Evolutionary conservation across 1,139 yeast species (phyloP).

Genomic region (Pichia sp.): DNA sequence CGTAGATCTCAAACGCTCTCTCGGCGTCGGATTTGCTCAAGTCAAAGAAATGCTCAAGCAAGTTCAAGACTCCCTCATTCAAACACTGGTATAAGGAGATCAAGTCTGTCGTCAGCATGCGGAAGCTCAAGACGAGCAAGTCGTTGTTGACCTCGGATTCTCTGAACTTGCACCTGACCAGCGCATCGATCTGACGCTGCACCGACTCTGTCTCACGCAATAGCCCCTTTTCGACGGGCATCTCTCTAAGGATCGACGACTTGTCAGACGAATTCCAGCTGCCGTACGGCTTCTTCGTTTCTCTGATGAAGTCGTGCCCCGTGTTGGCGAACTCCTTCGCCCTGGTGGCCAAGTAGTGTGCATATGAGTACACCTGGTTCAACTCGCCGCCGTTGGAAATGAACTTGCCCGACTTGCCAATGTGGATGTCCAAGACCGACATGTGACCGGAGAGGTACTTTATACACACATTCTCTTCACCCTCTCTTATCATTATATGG

Average conservation of each 20-base stretch:
- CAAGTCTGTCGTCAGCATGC: slow-evolving; percentile 82
- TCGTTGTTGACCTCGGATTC: slow-evolving; percentile 80
- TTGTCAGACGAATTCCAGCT: slow-evolving; percentile 31
- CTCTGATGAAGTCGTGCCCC: slow-evolving; percentile 73
- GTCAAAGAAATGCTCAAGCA: slow-evolving; percentile 91
- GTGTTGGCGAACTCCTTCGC: slow-evolving; percentile 66
- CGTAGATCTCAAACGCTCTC: slow-evolving; percentile 78
- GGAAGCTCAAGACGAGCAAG: slow-evolving; percentile 74
- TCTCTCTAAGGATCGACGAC: slow-evolving; percentile 60
- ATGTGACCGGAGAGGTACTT: slow-evolving; percentile 57
- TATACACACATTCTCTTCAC: slow-evolving; percentile 68
- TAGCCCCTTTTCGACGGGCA: slow-evolving; percentile 74
- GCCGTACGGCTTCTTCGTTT: slow-evolving; percentile 40
- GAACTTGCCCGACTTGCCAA: slow-evolving; percentile 34
- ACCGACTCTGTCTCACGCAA: slow-evolving; percentile 83
- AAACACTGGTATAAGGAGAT: slow-evolving; percentile 79
- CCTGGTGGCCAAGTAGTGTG: slow-evolving; percentile 64
- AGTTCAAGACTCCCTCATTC: slow-evolving; percentile 91
- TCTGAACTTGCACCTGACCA: slow-evolving; percentile 68
- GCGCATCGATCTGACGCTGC: slow-evolving; percentile 70
- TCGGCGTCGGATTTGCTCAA: slow-evolving; percentile 84
- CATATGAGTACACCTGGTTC: slow-evolving; percentile 61
- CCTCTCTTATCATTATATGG: slow-evolving; percentile 90
- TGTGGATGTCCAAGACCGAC: slow-evolving; percentile 45
- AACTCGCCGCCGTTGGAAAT: slow-evolving; percentile 43